Conservation (phyloP, 805 yeast species). For the Kodamaea kaohsiungensis region DNA sequence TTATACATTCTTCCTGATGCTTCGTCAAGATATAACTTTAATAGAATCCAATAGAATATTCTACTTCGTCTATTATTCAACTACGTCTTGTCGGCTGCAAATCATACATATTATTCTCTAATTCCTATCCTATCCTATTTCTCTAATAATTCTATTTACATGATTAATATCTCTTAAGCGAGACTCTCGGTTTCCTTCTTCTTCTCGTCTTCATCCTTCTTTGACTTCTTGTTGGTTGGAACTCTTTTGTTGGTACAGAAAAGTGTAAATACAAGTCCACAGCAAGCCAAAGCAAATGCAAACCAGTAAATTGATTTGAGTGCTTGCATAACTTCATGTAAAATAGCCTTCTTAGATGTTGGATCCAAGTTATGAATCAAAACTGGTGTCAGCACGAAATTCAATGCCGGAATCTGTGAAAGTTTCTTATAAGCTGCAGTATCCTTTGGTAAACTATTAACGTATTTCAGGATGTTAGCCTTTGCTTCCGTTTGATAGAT, state of each 20-base stretch:
- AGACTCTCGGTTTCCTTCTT: background rate
- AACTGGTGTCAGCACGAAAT: slow-evolving; percentile 27
- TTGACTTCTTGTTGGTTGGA: slow-evolving; percentile 28
- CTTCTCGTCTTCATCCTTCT: background rate
- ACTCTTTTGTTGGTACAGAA: slow-evolving; percentile 43
- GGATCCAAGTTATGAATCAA: slow-evolving; percentile 17
- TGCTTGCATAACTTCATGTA: slow-evolving; percentile 34
- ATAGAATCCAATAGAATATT: too few relatives aligned
- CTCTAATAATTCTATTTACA: too few relatives aligned
- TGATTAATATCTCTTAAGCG: too few relatives aligned
- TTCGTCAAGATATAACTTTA: too few relatives aligned
- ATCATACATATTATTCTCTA: too few relatives aligned
- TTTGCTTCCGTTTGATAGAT: slow-evolving; percentile 24
- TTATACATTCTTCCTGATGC: too few relatives aligned
- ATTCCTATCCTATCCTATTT: too few relatives aligned
- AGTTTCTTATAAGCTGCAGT: slow-evolving; percentile 9
- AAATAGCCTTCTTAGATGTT: slow-evolving; percentile 19
- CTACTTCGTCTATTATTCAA: too few relatives aligned
- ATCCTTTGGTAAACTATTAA: background rate
- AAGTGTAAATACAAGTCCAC: slow-evolving; percentile 29
- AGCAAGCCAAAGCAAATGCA: slow-evolving; percentile 36
- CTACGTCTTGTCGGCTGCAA: too few relatives aligned
- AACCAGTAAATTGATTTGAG: slow-evolving; percentile 35
- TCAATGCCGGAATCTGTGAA: slow-evolving; percentile 11
- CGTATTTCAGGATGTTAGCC: slow-evolving; percentile 18